phyloP scores from a whole-genome alignment of 164 flowering plant genomes.

The Platanus orientalis region DNA sequence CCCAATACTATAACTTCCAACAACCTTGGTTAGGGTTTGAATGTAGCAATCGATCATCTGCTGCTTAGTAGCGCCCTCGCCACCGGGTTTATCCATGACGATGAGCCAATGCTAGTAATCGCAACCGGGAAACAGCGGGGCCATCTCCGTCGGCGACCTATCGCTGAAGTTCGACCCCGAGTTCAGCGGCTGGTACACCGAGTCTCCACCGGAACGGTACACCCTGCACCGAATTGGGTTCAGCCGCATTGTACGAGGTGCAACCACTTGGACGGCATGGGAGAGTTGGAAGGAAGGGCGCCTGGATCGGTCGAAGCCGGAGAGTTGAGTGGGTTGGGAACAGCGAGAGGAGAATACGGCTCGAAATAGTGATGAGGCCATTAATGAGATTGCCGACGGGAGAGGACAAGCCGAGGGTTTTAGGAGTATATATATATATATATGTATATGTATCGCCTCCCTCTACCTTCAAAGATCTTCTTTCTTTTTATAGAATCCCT shows the following conservation, averaged over 20 bases:
- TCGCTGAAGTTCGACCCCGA: conserved; percentile 71
- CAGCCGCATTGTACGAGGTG: conserved; percentile 26
- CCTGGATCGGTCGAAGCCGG: no score
- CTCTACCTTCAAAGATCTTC: no score
- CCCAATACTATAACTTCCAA: conserved; percentile 79
- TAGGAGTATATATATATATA: no score
- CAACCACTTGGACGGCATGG: conserved; percentile 20
- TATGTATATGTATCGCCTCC: no score
- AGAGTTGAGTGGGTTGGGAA: no score
- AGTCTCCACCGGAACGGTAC: conserved; percentile 45
- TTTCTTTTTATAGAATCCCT: no score
- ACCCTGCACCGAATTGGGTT: conserved; percentile 43
- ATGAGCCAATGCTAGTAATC: conserved; percentile 95
- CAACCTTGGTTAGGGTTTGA: conserved; percentile 67
- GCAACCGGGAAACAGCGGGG: conserved; percentile 87
- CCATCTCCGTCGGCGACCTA: conserved; percentile 88
- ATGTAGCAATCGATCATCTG: conserved; percentile 86
- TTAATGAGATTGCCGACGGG: no score
- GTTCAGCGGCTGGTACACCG: conserved; percentile 68
- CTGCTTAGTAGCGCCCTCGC: conserved; percentile 79
- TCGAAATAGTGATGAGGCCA: no score
- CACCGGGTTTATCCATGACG: conserved; percentile 91
- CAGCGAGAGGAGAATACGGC: no score
- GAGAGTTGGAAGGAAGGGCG: no score
- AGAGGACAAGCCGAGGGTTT: no score